Conservation (phyloP, 2,329 filamentous ascomycete genomes). For the Escovopsis weberi region DNA sequence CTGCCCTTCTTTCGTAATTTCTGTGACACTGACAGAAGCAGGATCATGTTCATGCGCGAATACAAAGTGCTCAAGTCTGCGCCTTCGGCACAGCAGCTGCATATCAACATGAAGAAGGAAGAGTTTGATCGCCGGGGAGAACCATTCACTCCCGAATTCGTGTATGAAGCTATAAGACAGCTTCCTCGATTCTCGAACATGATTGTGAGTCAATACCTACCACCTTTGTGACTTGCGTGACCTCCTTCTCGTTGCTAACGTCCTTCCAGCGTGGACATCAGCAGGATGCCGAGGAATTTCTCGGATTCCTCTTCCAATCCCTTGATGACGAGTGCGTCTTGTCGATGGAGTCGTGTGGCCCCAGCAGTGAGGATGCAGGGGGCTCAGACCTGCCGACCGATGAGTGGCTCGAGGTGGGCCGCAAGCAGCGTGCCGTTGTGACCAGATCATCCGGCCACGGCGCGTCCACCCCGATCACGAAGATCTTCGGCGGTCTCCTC, state of each 20-base stretch:
- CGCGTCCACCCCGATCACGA: constrained; percentile 70
- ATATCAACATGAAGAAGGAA: constrained; percentile 56
- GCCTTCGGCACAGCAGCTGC: constrained; percentile 54
- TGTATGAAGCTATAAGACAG: constrained; percentile 82
- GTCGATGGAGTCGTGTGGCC: constrained; percentile 20
- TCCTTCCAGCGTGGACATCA: constrained; percentile 67
- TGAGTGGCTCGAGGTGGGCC: constrained; percentile 86
- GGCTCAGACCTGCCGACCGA: constrained; percentile 16
- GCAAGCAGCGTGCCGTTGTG: constrained; percentile 73
- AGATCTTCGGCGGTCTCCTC: constrained; percentile 85
- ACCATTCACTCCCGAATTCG: constrained; percentile 81
- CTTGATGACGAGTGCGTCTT: constrained; percentile 81
- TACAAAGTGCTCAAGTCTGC: constrained; percentile 79
- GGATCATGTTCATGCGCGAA: constrained; percentile 92
- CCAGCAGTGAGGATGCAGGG: constrained; percentile 10
- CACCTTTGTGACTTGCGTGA: too few relatives aligned
- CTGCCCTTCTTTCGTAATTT: constrained; percentile 2
- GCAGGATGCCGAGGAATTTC: constrained; percentile 94
- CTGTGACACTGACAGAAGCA: constrained; percentile 18
- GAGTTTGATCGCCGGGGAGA: constrained; percentile 87
- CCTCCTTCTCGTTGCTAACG: constrained; percentile 1
- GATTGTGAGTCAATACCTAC: constrained; percentile 45
- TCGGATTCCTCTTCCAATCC: constrained; percentile 83
- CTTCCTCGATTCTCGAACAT: constrained; percentile 83
- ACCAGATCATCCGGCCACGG: constrained; percentile 73